Base-by-base conservation (phyloP, 2,329 filamentous ascomycete genomes). In the Neoarthrinium moseri region DNA sequence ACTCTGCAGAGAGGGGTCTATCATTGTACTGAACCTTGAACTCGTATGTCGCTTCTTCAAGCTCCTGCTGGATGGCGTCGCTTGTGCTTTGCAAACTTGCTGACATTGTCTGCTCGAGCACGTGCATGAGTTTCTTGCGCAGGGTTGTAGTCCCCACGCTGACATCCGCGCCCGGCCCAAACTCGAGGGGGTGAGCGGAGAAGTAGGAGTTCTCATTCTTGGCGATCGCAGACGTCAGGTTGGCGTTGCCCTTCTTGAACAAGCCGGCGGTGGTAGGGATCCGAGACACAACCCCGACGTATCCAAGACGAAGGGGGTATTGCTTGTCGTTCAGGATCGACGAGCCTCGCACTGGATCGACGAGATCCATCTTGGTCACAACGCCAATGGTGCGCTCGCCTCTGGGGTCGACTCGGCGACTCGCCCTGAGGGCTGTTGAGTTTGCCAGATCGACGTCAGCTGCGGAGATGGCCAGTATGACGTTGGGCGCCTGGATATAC, bases 11-110 rank as follows among this genome's bases (percentile, higher is more conserved):
- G 27, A 99, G 74, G 2, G 92, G 90, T 6, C 94, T 84, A 64
- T 99, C 94, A 60, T 99, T 99, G 71, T 99, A 99, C 66, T 99
- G 95, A 5, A 99, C 94, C 66, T 99, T 99, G 77, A 96, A 99
- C 67, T 99, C 92, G 62, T 99, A 99, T 0, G 89, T 92, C 3
- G 94, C 91, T 68, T 99, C 94, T 60, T 96, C 92, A 0, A 99
- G 81, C 65, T 99, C 94, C 63, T 96, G 90, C 51, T 87, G 86
- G 54, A 99, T 96, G 8, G 91, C 90, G 61, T 96, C 90, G 56
- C 88, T 89, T 4, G 94, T 99, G 45, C 83, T 84, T 56, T 94
- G 88, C 45, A 99, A 75, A 59, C 89, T 96, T 26, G 89, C 83
- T 22, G 92, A 92, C 95, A 99, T 99, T 4, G 91, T 96, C 61